Evolutionary conservation across 805 yeast species (phyloP).

Genomic region (Yarrowia yakushimensis): DNA sequence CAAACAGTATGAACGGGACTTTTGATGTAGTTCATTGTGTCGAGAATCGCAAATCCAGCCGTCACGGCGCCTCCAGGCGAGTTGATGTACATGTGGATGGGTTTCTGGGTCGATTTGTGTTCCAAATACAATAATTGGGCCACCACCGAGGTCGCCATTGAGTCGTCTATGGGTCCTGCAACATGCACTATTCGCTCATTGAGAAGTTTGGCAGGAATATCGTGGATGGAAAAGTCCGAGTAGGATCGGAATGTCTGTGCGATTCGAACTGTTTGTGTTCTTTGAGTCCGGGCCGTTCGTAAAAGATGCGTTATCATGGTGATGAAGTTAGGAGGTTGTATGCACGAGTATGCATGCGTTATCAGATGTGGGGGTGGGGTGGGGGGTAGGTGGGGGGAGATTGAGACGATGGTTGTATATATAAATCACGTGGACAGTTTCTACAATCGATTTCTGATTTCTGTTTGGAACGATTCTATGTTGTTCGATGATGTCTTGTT

Average conservation of each 20-base stretch:
- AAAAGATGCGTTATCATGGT: no score
- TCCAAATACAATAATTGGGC: conserved; percentile 9
- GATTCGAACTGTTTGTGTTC: no score
- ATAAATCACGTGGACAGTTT: no score
- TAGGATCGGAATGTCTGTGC: not conserved
- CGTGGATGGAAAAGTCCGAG: conserved; percentile 12
- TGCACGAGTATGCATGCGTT: no score
- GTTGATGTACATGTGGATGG: conserved; percentile 24
- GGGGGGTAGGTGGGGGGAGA: no score
- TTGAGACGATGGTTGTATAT: no score
- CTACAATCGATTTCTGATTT: no score
- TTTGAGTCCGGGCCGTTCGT: no score
- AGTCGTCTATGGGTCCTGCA: conserved; percentile 9
- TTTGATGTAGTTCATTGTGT: conserved; percentile 12
- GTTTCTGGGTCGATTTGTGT: not conserved
- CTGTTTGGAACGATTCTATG: no score
- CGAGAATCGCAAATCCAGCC: conserved; percentile 18
- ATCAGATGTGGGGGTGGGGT: no score
- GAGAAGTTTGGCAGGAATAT: conserved; percentile 12
- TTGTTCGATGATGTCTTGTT: no score
- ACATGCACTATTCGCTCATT: conserved; percentile 14
- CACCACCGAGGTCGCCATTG: conserved; percentile 13
- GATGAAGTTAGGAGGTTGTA: no score
- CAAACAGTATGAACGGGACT: conserved; percentile 18
- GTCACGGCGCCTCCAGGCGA: conserved; percentile 23